A percentile compares a stretch with the other conserved stretches of the same genome.
Evolutionary conservation across 1,284 basidiomycete genomes (phyloP).

Genomic region (Coniferiporia weirii): DNA sequence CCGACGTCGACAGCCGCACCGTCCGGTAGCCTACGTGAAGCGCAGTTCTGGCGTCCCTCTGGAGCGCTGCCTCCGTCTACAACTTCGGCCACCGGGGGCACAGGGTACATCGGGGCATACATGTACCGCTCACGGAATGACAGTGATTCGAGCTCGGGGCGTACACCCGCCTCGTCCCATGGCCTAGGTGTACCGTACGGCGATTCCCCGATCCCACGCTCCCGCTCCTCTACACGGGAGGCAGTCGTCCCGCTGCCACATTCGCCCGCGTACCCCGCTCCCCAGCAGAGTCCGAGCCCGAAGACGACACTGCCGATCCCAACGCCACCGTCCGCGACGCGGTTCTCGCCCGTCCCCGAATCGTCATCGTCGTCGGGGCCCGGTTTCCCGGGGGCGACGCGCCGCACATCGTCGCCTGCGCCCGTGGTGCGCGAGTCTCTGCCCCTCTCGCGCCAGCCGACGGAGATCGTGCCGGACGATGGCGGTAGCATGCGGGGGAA

Average conservation of each 20-base stretch:
- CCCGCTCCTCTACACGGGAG: neutral
- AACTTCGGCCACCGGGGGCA: neutral
- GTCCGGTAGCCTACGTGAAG: neutral
- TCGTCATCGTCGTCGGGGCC: no score
- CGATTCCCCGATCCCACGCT: neutral
- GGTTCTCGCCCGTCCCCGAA: no score
- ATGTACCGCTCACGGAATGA: conserved; percentile 5
- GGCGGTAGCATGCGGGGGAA: neutral
- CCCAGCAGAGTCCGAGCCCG: conserved; percentile 2
- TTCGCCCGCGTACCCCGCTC: neutral
- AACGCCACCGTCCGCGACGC: no score
- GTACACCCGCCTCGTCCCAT: neutral
- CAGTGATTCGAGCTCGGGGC: conserved; percentile 7
- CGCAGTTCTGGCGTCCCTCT: neutral
- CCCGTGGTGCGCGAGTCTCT: neutral
- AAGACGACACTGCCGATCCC: conserved; percentile 4
- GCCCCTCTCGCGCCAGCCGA: conserved; percentile 12
- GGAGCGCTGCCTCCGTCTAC: neutral
- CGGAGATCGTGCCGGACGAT: conserved; percentile 1
- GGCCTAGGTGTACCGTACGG: neutral
- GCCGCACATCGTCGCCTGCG: conserved; percentile 1
- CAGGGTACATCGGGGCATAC: neutral
- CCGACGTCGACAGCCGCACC: neutral
- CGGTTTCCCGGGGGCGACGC: neutral
- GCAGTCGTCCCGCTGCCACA: neutral